Base-by-base conservation (phyloP, 495 filamentous ascomycete genomes). In the Emericellopsis terricola region DNA sequence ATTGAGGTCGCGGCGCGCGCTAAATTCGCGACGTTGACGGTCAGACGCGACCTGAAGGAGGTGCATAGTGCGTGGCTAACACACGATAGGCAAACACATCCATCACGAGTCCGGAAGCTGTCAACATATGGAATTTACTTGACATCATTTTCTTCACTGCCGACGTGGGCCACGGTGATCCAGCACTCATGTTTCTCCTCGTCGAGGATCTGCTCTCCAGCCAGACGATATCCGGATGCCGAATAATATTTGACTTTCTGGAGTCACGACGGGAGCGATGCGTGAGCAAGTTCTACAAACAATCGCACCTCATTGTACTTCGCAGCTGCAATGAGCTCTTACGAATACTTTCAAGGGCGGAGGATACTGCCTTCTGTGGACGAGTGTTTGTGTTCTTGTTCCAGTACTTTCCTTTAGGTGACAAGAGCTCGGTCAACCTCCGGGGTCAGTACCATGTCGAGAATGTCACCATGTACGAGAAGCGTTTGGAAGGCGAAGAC, bases 321-420 rank as follows among this genome's bases (percentile, higher is more conserved):
- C 68, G 89, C 44, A 76, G 80, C 15, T 96, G 91, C 60, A 99
- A 96, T 54, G 91, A 96, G 54, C 66, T 99, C 2, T 69, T 96
- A 7, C 74, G 89, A 31, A 68, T 89, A 36, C 64, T 99, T 3
- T 96, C 89, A 2, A 67, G 92, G 30, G 84, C 89, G 3, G 84
- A 94, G 46, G 91, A 99, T 55, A 83, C 91, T 0, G 86, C 92
- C 2, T 99, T 97, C 52, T 94, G 86, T 50, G 89, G 89, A 23
- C 68, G 87, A 29, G 86, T 99, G 15, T 93, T 93, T 49, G 92
- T 99, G 41, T 99, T 93, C 48, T 71, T 96, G 38, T 96, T 94
- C 53, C 89, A 96, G 52, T 91, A 81, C 50, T 94, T 96, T 46
- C 84, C 89, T 8, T 64, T 96, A 0, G 85, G 86, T 17, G 89